Conservation (phyloP, 2,329 filamentous ascomycete genomes). For the Pyrenophora tritici-repentis region DNA sequence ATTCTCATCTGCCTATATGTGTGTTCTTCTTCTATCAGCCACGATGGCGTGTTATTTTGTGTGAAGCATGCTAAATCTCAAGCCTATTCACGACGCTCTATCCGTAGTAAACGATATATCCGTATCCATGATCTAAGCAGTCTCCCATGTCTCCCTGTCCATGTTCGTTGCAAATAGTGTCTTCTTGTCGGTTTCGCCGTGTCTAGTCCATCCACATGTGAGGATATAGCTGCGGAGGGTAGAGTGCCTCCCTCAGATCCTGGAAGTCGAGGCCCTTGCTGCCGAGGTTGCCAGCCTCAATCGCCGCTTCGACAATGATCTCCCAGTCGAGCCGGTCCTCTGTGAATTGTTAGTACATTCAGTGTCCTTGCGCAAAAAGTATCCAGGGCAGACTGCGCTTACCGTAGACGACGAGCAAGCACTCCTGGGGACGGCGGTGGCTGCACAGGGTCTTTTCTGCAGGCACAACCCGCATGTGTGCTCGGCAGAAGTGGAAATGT, state of each 20-base stretch:
- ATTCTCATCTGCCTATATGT: too few relatives aligned
- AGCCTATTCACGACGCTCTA: too few relatives aligned
- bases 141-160: too few relatives aligned
- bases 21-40: too few relatives aligned
- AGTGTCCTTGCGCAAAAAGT: neutral
- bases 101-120: too few relatives aligned
- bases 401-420: slow-evolving; percentile 2
- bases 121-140: too few relatives aligned
- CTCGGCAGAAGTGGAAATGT: slow-evolving; percentile 11
- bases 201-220: neutral
- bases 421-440: neutral
- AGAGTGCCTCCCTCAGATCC: neutral
- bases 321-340: slow-evolving; percentile 5
- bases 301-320: neutral
- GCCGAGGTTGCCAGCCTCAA: neutral
- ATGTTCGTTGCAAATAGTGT: neutral
- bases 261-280: neutral
- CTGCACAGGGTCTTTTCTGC: neutral
- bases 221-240: neutral
- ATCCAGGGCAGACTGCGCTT: neutral
- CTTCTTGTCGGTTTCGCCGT: neutral
- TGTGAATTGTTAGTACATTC: neutral
- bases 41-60: too few relatives aligned
- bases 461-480: slow-evolving; percentile 6
- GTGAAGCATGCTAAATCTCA: too few relatives aligned